Percentiles rank a stretch among this genome's conserved stretches.
Evolutionary conservation across 176 grass and related monocot genomes (phyloP).

Genomic region (Oropetium thomaeum): DNA sequence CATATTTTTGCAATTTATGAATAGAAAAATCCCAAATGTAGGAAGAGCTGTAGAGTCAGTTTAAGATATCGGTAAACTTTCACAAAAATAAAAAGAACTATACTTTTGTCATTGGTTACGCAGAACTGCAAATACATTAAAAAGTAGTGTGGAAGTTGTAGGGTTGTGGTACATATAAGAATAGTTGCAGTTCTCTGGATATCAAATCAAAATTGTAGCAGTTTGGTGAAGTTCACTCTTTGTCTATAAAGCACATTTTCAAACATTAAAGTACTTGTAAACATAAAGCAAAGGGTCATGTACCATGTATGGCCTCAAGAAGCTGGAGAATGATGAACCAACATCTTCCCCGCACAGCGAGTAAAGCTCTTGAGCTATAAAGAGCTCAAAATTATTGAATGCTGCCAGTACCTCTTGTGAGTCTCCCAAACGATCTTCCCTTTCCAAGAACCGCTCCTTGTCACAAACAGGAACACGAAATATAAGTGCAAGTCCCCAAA

Average conservation of each 20-base stretch:
- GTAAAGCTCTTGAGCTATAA: constrained; percentile 60
- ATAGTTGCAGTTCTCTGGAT: background rate
- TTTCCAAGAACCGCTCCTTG: constrained; percentile 71
- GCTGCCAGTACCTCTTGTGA: constrained; percentile 61
- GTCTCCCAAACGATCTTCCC: constrained; percentile 34
- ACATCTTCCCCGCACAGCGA: constrained; percentile 39
- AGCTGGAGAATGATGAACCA: constrained; percentile 39
- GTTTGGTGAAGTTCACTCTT: background rate
- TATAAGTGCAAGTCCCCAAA: constrained; percentile 32
- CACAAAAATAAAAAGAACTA: too few species aligned
- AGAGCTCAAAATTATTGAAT: constrained; percentile 69
- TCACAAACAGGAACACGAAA: constrained; percentile 35
- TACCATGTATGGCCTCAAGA: constrained; percentile 78
- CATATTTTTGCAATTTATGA: background rate
- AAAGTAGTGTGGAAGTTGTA: background rate
- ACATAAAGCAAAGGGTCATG: constrained; percentile 13
- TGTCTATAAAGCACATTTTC: constrained; percentile 2
- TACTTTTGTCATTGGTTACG: background rate
- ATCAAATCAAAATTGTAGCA: background rate
- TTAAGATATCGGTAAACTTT: background rate
- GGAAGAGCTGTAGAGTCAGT: background rate
- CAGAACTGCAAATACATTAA: background rate
- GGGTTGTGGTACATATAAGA: background rate
- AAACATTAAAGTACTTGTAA: background rate
- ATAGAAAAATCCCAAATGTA: background rate